Percentiles rank a stretch among this genome's conserved stretches.
Evolutionary conservation across 805 yeast species (phyloP).

Genomic region (Groenewaldozyma salmanticensis): DNA sequence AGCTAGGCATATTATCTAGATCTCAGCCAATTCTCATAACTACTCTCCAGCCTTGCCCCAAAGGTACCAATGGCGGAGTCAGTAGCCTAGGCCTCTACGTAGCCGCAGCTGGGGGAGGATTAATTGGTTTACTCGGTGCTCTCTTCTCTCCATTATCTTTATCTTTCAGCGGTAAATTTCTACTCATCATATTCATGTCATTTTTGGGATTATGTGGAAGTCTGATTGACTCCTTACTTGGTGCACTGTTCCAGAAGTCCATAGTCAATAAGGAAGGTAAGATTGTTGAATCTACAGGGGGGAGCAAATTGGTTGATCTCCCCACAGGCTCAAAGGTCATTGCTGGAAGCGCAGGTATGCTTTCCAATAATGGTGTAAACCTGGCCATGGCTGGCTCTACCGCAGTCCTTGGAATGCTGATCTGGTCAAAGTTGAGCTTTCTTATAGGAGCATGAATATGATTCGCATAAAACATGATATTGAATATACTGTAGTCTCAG

Average conservation of each 20-base stretch:
- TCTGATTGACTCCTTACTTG: constrained; percentile 34
- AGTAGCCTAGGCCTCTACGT: constrained; percentile 29
- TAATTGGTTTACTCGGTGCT: constrained; percentile 26
- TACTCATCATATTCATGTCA: constrained; percentile 23
- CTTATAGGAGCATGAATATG: background rate
- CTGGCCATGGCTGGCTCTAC: constrained; percentile 28
- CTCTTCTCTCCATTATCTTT: constrained; percentile 19
- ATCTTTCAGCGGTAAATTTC: constrained; percentile 10
- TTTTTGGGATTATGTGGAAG: constrained; percentile 31
- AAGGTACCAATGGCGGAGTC: constrained; percentile 41
- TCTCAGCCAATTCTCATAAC: constrained; percentile 33
- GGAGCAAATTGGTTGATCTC: constrained; percentile 12
- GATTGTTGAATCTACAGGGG: constrained; percentile 28
- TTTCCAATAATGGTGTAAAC: constrained; percentile 35
- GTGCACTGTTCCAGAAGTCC: constrained; percentile 33
- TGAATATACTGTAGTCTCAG: constrained; percentile 24
- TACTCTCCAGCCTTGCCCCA: constrained; percentile 33
- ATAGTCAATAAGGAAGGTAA: constrained; percentile 28
- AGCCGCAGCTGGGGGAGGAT: constrained; percentile 30
- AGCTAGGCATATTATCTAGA: constrained; percentile 34
- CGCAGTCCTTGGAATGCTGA: constrained; percentile 22
- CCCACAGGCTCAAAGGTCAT: constrained; percentile 18
- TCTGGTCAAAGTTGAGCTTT: constrained; percentile 1
- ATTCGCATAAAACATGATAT: too few relatives aligned
- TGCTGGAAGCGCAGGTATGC: constrained; percentile 27